These are phyloP conservation scores for Beauveria varroae DNA, from an alignment of 2,329 filamentous ascomycete genomes.

Conservation along the genomic window DNA sequence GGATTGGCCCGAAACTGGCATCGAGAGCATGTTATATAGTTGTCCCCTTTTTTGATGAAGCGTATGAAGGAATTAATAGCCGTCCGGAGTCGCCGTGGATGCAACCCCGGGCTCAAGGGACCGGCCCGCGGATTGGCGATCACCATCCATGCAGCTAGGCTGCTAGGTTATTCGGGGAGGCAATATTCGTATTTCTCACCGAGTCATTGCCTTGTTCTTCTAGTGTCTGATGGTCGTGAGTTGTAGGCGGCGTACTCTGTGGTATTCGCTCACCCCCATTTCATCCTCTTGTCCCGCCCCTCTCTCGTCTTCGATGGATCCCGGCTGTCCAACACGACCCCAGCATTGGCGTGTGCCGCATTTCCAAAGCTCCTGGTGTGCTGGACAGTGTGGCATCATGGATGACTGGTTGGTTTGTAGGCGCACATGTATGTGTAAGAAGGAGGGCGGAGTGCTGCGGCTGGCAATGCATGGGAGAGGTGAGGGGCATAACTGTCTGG, in stretches of 20 bases:
- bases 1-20: background rate
- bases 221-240: no score
- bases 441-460: background rate
- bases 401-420: background rate
- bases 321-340: background rate
- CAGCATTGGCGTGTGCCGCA: background rate
- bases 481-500: conserved; percentile 1
- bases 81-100: background rate
- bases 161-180: background rate
- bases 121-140: conserved; percentile 1
- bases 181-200: background rate
- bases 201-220: background rate
- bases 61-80: background rate
- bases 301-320: background rate
- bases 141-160: background rate
- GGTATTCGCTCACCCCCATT: background rate
- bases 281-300: background rate
- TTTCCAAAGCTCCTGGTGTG: background rate
- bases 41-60: background rate
- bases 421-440: background rate
- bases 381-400: background rate
- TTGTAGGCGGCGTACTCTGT: background rate
- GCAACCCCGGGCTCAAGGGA: background rate
- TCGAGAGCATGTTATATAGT: background rate
- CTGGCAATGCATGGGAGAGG: background rate